Conservation (phyloP, 768 basidiomycete species). For the Cyclocybe cylindracea region DNA sequence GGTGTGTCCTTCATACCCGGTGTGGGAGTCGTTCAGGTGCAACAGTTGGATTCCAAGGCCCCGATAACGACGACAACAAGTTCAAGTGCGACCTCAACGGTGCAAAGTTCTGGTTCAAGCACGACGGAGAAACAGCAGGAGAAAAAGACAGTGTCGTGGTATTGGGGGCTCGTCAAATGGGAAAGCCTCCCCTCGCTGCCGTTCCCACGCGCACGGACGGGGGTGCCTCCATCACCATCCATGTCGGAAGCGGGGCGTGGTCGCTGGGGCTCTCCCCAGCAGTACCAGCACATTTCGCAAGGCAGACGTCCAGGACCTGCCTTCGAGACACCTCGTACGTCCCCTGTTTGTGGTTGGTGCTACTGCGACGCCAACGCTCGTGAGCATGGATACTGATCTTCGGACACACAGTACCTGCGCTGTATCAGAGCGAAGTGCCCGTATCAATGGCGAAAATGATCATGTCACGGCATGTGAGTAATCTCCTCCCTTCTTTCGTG, state of each 20-base stretch:
- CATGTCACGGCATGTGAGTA: slow-evolving; percentile 36
- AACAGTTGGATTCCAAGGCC: too few relatives aligned
- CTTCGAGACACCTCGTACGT: slow-evolving; percentile 35
- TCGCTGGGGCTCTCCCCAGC: slow-evolving; percentile 13
- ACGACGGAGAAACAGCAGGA: slow-evolving; percentile 1
- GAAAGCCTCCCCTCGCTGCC: slow-evolving; percentile 27
- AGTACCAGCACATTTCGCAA: slow-evolving; percentile 19
- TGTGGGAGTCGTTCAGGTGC: neutral
- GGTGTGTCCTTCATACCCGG: slow-evolving; percentile 10
- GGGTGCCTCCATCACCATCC: slow-evolving; percentile 3
- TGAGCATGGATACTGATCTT: too few relatives aligned
- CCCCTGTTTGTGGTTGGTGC: slow-evolving; percentile 1
- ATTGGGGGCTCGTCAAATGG: slow-evolving; percentile 32
- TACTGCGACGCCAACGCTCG: too few relatives aligned
- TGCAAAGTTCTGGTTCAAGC: too few relatives aligned
- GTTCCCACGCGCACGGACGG: slow-evolving; percentile 7
- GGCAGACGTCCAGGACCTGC: slow-evolving; percentile 27
- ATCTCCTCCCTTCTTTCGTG: neutral
- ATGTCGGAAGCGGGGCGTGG: slow-evolving; percentile 11
- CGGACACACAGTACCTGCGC: slow-evolving; percentile 24
- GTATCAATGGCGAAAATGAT: slow-evolving; percentile 41
- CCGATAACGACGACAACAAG: too few relatives aligned
- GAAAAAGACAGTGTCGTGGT: slow-evolving; percentile 18
- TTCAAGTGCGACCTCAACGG: too few relatives aligned
- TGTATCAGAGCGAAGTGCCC: slow-evolving; percentile 33